Base-by-base conservation (phyloP, 306 rosid species). In the Calophaca sinica region DNA sequence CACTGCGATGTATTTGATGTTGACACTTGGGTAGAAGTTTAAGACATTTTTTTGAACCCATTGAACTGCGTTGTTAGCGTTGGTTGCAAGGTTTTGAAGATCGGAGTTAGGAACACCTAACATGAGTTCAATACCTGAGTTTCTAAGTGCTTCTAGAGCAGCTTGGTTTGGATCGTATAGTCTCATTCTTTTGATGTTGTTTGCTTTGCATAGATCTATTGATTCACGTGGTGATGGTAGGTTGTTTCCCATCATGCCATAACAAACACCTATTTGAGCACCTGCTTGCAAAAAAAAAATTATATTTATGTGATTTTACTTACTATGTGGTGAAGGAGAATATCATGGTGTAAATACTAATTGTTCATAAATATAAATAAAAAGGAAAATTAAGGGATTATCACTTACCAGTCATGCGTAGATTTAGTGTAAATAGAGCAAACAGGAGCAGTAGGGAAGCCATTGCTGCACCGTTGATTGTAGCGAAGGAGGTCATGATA, bases 201-300 rank as follows among this genome's bases (percentile, higher is more conserved):
- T 85, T 59, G 91, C 65, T 82, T 35, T 80, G 79, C 20, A 86
- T 15, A 86, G 88, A 73, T 44, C 51, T 10, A 86, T 49, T 2
- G 84, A 91, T 28, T 89, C 86, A 4, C 62, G 15, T 45, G 72
- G 59, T 0, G 91, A 35, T 38, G 94, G 90, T 10, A 89, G 81
- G 62, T 86, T 73, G 76, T 87, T 86, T 5, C 90, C 91, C 78
- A 84, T 4, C 88, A 80, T 80, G 32, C 91, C 93, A 75, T 86
- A 89, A 55, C 93, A 89, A 15, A 86, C 89, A 4, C 93, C 93
- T 3, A 86, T 79, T 36, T 88, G 78, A 59, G 84, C 90, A 75
- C 67, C 93, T 88, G 81, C 54, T 4, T 14, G 50, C 13, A 2
- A 61, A 46, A 42, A 2, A 10, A 14, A 33, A 36, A 0, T 55